Conservation (phyloP, 2,329 filamentous ascomycete species). For the Furcasterigmium sp. region DNA sequence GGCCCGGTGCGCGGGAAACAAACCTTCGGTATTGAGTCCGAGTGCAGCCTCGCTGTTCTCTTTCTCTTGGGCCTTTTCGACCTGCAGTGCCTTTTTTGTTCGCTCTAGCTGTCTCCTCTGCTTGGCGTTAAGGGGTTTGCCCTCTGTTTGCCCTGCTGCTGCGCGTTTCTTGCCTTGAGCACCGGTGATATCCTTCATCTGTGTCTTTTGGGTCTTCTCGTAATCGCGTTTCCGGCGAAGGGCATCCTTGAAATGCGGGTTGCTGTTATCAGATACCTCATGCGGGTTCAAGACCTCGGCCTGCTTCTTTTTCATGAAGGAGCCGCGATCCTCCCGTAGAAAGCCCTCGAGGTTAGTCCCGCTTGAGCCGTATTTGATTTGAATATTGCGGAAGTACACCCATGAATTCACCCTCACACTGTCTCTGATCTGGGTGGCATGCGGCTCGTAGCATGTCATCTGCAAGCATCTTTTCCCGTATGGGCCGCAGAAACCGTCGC, state of each 20-base stretch:
- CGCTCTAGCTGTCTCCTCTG: conserved; percentile 7
- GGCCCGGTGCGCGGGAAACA: no score
- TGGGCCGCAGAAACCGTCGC: conserved; percentile 63
- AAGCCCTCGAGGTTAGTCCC: conserved; percentile 62
- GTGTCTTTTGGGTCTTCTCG: conserved; percentile 38
- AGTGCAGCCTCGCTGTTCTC: conserved; percentile 20
- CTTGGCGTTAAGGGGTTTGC: conserved; percentile 16
- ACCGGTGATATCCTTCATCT: conserved; percentile 32
- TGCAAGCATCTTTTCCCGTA: conserved; percentile 67
- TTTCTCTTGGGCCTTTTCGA: conserved; percentile 12
- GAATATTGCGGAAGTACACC: conserved; percentile 67
- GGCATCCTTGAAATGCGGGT: conserved; percentile 49
- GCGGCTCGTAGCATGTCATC: conserved; percentile 65
- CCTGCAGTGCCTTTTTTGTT: conserved; percentile 4
- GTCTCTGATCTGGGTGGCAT: conserved; percentile 53
- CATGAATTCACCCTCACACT: conserved; percentile 55
- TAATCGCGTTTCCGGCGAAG: conserved; percentile 62
- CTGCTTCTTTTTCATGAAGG: conserved; percentile 42
- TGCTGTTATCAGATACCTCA: conserved; percentile 34
- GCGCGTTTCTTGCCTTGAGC: conserved; percentile 17
- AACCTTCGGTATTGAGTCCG: conserved; percentile 25
- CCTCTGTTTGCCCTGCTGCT: conserved; percentile 7
- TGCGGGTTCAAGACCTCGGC: conserved; percentile 44
- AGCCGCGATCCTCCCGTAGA: conserved; percentile 55
- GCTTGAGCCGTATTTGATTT: conserved; percentile 53